Evolutionary conservation across 2,329 filamentous ascomycete genomes (phyloP).

Genomic region (Metarhizium guizhouense): DNA sequence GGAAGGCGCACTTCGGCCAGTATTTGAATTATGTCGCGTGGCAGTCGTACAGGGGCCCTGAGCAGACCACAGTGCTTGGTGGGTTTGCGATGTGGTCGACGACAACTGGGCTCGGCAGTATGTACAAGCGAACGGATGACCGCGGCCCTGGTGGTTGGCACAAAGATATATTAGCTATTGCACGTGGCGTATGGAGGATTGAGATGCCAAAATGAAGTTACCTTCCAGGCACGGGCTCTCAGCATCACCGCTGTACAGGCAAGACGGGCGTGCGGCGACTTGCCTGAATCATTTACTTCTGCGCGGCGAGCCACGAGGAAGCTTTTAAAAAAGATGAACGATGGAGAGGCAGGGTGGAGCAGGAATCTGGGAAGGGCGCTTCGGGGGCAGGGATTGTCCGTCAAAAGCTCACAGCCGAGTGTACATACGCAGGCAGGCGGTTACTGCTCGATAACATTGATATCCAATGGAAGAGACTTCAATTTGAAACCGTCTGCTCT

Average conservation of each 20-base stretch:
- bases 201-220: constrained; percentile 11
- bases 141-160: constrained; percentile 20
- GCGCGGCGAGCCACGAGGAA: neutral
- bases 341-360: neutral
- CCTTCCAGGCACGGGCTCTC: constrained; percentile 31
- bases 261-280: neutral
- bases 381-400: constrained; percentile 16
- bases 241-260: constrained; percentile 27
- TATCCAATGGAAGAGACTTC: too few species aligned
- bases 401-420: too few species aligned
- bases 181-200: neutral
- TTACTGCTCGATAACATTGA: too few species aligned
- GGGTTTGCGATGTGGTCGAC: constrained; percentile 9
- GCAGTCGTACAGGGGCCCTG: neutral
- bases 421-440: too few species aligned
- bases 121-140: constrained; percentile 31
- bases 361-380: neutral
- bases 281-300: neutral
- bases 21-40: constrained; percentile 11
- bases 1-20: constrained; percentile 10
- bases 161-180: neutral
- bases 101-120: constrained; percentile 26
- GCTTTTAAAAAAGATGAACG: neutral
- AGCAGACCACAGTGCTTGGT: neutral
- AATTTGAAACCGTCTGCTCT: too few species aligned